A percentile compares a stretch with the other conserved stretches of the same genome.
Evolutionary conservation across 177 flowering plant species (phyloP).

Genomic region (Telopea speciosissima): DNA sequence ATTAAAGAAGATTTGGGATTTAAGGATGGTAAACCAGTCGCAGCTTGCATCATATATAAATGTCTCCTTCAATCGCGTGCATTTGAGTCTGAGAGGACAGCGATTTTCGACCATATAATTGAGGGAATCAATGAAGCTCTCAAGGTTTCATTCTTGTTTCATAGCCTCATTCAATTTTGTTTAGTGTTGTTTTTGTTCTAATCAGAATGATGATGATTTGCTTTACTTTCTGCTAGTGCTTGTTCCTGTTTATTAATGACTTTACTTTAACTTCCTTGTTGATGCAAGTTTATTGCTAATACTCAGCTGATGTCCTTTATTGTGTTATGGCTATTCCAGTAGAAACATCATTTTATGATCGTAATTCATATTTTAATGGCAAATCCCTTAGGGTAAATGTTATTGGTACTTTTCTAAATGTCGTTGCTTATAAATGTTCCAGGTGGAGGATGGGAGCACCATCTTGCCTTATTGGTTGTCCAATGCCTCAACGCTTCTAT

Average conservation of each 20-base stretch:
- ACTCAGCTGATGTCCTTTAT: neutral
- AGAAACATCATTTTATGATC: no score
- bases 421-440: constrained; percentile 17
- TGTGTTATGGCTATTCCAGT: neutral
- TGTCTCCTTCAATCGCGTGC: constrained; percentile 88
- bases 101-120: constrained; percentile 76
- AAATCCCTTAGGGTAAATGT: neutral
- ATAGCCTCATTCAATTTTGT: neutral
- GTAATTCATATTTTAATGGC: neutral
- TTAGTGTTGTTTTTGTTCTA: neutral
- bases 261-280: neutral
- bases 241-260: neutral
- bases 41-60: constrained; percentile 85
- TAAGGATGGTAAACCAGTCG: constrained; percentile 76
- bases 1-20: constrained; percentile 85
- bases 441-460: constrained; percentile 67
- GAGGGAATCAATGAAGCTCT: constrained; percentile 69
- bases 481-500: constrained; percentile 86
- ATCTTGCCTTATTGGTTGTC: constrained; percentile 96
- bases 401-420: neutral
- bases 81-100: constrained; percentile 91
- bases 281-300: neutral
- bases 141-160: constrained; percentile 44
- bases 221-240: neutral
- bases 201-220: neutral